Conservation (phyloP, 2,329 filamentous ascomycete genomes). For the Plenodomus tracheiphilus region DNA sequence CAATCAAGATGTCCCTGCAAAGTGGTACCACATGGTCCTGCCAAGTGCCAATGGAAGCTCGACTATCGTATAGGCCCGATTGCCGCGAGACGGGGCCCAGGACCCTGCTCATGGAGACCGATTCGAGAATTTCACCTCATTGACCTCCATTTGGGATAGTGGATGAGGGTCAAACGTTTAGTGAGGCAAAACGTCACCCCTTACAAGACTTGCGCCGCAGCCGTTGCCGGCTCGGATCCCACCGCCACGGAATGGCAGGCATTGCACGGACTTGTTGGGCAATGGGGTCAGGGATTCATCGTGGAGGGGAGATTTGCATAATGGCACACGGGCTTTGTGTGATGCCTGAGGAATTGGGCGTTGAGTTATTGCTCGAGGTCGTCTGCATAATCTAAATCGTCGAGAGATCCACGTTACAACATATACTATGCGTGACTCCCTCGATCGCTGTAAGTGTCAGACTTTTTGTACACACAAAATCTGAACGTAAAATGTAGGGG, state of each 20-base stretch:
- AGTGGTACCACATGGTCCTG: background rate
- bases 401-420: too few relatives aligned
- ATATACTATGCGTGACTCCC: too few relatives aligned
- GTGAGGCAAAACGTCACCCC: background rate
- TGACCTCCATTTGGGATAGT: background rate
- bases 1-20: background rate
- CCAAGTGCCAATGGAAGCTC: background rate
- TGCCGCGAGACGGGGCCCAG: background rate
- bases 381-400: too few relatives aligned
- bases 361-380: too few relatives aligned
- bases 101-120: background rate
- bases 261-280: background rate
- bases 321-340: background rate
- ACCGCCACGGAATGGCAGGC: background rate
- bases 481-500: too few relatives aligned
- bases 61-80: background rate
- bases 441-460: too few relatives aligned
- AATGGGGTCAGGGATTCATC: background rate
- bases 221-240: background rate
- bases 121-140: background rate
- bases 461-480: too few relatives aligned
- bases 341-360: background rate
- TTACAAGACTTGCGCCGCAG: background rate
- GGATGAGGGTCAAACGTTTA: background rate
- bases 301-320: background rate